Evolutionary conservation across 2,329 filamentous ascomycete species (phyloP), one percentile per base, ranked within the genome.

Genomic region (Mariannaea sp.): DNA sequence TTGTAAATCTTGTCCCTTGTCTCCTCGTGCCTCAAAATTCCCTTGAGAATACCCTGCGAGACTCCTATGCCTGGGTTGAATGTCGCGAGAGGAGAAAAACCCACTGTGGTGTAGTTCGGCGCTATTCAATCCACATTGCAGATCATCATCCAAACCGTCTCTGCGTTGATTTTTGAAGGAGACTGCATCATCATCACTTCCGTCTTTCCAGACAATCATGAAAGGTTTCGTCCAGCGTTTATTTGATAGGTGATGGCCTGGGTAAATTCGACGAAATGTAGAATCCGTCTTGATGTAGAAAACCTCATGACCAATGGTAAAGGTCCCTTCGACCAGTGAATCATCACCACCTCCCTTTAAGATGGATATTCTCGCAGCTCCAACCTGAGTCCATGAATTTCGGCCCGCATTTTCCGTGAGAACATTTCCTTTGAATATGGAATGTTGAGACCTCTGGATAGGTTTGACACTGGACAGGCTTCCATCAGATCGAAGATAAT

Each of bases 271-370:
- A n/a, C 53, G 38, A 12, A 57, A 46, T 19, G 53, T 57, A 1
- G 61, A 62, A 7, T 57, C 59, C 0, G 59, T 19, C 1, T 60
- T 52, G 5, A 64, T 55, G 12, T 64, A 59, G 2, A 57, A 55
- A 6, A 54, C 44, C 1, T 51, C 36, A n/a, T 51, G 43, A 2
- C 52, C 43, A 16, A 62, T 48, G 12, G 43, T 64, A 9, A 62
- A 64, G 0, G 59, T 60, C 1, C 61, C 61, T 1, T 64, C 61
- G 3, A 64, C 46, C 0, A 59, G 16, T 7, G 53, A 35, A 13
- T 26, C 27, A 0, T 54, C 40, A 9, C 45, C 29, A 36, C 16
- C 42, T 12, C 13, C 59, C n/a, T n/a, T n/a, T 32, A 32, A 49
- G 4, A 62, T 4, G 29, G 64, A 52, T 10, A 64, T 49, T 27